Evolutionary conservation across 129 eudicot genomes (phyloP), one percentile per base, ranked within the genome.

Genomic region (Flaveria ramosissima): DNA sequence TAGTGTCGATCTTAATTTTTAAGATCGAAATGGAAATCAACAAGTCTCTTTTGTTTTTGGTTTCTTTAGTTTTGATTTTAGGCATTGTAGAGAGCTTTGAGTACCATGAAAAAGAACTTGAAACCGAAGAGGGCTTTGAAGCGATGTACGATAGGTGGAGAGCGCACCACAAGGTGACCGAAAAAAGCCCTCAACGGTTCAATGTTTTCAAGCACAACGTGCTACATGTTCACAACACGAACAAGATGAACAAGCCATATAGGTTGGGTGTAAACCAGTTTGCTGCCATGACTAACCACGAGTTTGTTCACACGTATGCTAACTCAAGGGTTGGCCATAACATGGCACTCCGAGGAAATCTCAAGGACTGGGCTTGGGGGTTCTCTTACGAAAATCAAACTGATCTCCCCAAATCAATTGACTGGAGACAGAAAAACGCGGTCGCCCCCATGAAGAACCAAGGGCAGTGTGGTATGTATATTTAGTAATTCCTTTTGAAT

Each of bases 61-160:
- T 92, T 19, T 71, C 77, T 60, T 70, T 88, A 70, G 85, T 81
- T 13, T 76, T 88, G 60, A 13, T 83, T 52, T n/a, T 86, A 48
- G 66, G 68, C 0, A 62, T 81, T 6, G 84, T 80, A 6, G 77
- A 80, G 65, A 59, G 89, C 76, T 88, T 88, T 47, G 83, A 86
- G 52, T 88, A 81, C 81, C 82, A 84, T 3, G 97, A 91, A 75
- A 73, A 70, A 60, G 95, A 91, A 52, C 62, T 91, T 16, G 94
- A 89, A 62, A 80, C 89, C 0, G 92, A 91, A 15, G 90, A 85
- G 60, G 75, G 82, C 8, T 43, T 91, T 46, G 83, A 88, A 84
- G 83, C 72, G 1, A 20, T 91, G 85, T 91, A 86, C 69, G 85
- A 91, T 75, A 78, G 94, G 84, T 91, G 94, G 97, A 73, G 93